Evolutionary conservation across 371 early-diverging fungal genomes (phyloP), one percentile per base, ranked within the genome.

Genomic region (Smittium culicis): DNA sequence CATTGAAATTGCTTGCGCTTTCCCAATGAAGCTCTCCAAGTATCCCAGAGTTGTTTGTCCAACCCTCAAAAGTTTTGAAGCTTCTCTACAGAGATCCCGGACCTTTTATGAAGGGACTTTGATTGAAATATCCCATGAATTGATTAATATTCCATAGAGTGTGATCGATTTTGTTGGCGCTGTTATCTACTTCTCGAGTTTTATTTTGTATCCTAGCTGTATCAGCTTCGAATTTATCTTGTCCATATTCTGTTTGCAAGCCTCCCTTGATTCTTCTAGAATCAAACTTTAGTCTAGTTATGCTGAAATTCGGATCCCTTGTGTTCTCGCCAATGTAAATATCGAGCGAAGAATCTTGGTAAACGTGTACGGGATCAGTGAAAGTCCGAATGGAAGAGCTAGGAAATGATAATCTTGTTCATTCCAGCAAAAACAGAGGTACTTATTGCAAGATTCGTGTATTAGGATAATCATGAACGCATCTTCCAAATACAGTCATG

Each of bases 391-490:
- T 0, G 79, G 73, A 28, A 75, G 63, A 0, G 75, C 72, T 1
- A 68, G 68, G 71, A 74, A 81, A 67, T 79, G 80, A 68, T 79
- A 82, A 25, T 70, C 66, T 30, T 74, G 66, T 17, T 72, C 75
- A 31, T 78, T 71, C 73, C 79, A 81, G n/a, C 68, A 56, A 58
- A 81, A 79, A 35, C 75, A 79, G 14, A 81, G 74, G 65, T 70
- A 79, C 0, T 65, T 54, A 61, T 67, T 63, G 67, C 72, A 71
- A 20, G 74, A 70, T 5, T 68, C 54, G 24, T 72, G 68, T n/a
- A 76, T 69, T 0, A 73, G 72, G 65, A 76, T 75, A n/a, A 71
- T 70, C 56, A 76, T 69, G 24, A 74, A 76, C 11, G 76, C 75
- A 60, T 72, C 72, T 67, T 74, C 74, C 31, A 78, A 68, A 65